Conservation (phyloP, 1,284 basidiomycete genomes). For the Sporisorium sorghi region DNA sequence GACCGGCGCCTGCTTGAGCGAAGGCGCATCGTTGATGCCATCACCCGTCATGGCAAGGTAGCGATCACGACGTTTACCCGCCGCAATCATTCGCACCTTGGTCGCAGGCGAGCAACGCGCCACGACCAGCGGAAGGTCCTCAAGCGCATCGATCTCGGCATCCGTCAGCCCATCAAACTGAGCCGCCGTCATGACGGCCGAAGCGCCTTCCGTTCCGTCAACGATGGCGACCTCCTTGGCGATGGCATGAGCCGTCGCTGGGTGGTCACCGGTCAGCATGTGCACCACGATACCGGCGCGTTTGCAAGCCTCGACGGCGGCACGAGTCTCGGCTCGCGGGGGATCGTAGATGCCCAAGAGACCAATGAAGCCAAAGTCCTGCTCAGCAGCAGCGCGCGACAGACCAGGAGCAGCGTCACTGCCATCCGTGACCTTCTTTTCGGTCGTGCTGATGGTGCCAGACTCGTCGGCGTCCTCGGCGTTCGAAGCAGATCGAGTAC, state of each 20-base stretch:
- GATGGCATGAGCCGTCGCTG: slow-evolving; percentile 60
- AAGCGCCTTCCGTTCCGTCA: slow-evolving; percentile 48
- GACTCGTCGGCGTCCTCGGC: slow-evolving; percentile 30
- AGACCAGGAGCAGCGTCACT: slow-evolving; percentile 26
- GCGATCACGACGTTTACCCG: slow-evolving; percentile 51
- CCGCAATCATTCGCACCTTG: slow-evolving; percentile 65
- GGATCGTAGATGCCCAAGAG: slow-evolving; percentile 65
- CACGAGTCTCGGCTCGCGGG: slow-evolving; percentile 61
- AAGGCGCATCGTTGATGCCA: slow-evolving; percentile 76
- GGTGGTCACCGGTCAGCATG: slow-evolving; percentile 65
- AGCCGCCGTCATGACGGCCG: slow-evolving; percentile 56
- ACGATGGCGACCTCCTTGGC: slow-evolving; percentile 60
- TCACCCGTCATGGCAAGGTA: slow-evolving; percentile 67
- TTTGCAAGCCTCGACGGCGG: slow-evolving; percentile 59
- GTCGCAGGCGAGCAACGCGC: slow-evolving; percentile 64
- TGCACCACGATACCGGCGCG: slow-evolving; percentile 60
- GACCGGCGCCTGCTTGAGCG: slow-evolving; percentile 73
- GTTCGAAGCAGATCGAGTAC: slow-evolving; percentile 26
- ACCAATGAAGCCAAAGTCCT: slow-evolving; percentile 58
- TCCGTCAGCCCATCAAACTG: slow-evolving; percentile 61
- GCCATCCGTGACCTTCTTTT: slow-evolving; percentile 27
- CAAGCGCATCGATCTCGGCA: slow-evolving; percentile 56
- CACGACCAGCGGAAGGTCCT: slow-evolving; percentile 55
- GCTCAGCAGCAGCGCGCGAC: slow-evolving; percentile 55
- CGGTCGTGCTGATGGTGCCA: slow-evolving; percentile 35